Evolutionary conservation across 805 yeast genomes (phyloP), one percentile per base, ranked within the genome.

Genomic region (Blastobotrys americana): DNA sequence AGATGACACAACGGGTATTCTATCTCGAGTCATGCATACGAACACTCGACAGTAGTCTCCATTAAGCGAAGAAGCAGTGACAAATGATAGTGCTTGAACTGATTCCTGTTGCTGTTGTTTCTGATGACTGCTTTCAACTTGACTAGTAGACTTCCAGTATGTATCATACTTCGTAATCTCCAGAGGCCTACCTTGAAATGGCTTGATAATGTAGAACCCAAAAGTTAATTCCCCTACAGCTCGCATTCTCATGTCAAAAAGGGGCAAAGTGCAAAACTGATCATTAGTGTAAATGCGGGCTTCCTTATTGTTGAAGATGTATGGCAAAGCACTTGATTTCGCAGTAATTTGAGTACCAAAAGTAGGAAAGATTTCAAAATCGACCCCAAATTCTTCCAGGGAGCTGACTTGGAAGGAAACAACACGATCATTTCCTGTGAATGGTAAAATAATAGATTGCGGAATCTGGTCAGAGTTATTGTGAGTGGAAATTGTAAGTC

Each of bases 81-180:
- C 95, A 58, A 86, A 78, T 10, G 93, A 80, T 34, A 81, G 72
- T 18, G 9, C 27, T 22, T 35, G 34, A 8, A 13, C 31, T 13
- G 8, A 13, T 13, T 8, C 10, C 13, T 8, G 13, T 25, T 18
- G 56, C 49, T 38, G 46, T 45, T 43, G 56, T 39, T 39, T 46
- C 38, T 31, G 48, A 37, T 28, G 43, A 50, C 52, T 52, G 31
- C 10, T 8, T 40, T 59, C 68, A 36, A 69, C 63, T 34, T 76
- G 77, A 37, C 82, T 75, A 0, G 96, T 84, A 0, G 95, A 82
- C 64, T 89, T 93, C 98, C 98, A 90, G 65, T 90, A 90, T 0
- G 97, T 90, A 58, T 89, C 97, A 60, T 84, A 88, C 66, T 87
- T 86, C 8, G 95, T 81, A 36, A 94, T 83, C 62, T 89, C 97